These are phyloP conservation scores for Thalassiosira ordinaria DNA, from an alignment of 352 stramenopile genomes.

Conservation along the genomic window DNA sequence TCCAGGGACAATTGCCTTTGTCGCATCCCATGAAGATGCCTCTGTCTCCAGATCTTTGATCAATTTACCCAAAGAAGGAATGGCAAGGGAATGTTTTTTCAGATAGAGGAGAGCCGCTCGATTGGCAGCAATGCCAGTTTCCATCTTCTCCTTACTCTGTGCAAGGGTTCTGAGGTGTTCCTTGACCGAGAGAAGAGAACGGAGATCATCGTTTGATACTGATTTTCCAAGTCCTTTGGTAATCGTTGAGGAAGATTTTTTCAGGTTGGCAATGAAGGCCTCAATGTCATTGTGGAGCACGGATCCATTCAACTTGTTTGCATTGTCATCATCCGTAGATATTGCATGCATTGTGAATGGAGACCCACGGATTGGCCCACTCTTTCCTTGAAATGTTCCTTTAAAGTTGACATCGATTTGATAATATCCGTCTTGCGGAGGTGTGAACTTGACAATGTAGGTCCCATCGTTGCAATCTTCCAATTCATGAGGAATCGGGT, in stretches of 20 bases:
- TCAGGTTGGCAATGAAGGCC: slow-evolving; percentile 46
- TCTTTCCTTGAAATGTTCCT: slow-evolving; percentile 92
- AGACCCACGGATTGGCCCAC: slow-evolving; percentile 92
- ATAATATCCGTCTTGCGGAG: slow-evolving; percentile 88
- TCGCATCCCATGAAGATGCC: slow-evolving; percentile 69
- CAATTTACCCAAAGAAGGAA: slow-evolving; percentile 61
- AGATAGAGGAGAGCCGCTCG: slow-evolving; percentile 72
- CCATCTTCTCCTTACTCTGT: slow-evolving; percentile 53
- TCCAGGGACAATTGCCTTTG: slow-evolving; percentile 65
- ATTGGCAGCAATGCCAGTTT: slow-evolving; percentile 79
- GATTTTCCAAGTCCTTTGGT: slow-evolving; percentile 50
- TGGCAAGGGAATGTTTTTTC: slow-evolving; percentile 57
- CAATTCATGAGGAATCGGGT: slow-evolving; percentile 28
- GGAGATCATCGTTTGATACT: slow-evolving; percentile 74
- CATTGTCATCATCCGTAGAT: slow-evolving; percentile 57
- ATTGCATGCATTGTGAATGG: slow-evolving; percentile 85
- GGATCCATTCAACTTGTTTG: slow-evolving; percentile 71
- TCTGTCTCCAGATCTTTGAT: slow-evolving; percentile 78
- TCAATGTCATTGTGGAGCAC: slow-evolving; percentile 40
- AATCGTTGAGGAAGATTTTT: slow-evolving; percentile 31
- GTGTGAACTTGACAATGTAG: slow-evolving; percentile 92
- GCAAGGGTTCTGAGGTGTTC: slow-evolving; percentile 82
- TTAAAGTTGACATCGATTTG: slow-evolving; percentile 90
- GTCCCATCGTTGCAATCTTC: slow-evolving; percentile 93
- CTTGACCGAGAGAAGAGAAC: slow-evolving; percentile 85